phyloP scores from a whole-genome alignment of 2,329 filamentous ascomycete genomes.

The Polytolypa hystricis region DNA sequence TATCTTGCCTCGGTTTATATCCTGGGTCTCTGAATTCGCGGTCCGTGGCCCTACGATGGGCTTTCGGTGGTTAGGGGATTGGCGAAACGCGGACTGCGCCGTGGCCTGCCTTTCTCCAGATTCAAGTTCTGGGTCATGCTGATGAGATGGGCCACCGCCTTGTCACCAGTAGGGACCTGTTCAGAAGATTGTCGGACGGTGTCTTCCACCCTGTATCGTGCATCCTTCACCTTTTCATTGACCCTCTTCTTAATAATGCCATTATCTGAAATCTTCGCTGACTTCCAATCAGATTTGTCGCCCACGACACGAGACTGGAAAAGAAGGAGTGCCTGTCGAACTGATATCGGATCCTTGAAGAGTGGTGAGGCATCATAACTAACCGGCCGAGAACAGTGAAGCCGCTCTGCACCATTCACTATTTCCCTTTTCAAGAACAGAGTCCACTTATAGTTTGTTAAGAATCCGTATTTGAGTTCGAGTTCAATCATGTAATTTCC shows the following conservation, averaged over 20 bases:
- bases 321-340: conserved; percentile 7
- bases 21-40: no score
- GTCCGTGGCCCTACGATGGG: neutral
- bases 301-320: no score
- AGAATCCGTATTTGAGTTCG: neutral
- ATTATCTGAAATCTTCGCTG: no score
- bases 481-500: conserved; percentile 3
- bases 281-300: no score
- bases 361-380: neutral
- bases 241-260: neutral
- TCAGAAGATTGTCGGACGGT: neutral
- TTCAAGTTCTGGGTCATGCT: neutral
- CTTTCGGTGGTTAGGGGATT: neutral
- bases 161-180: neutral
- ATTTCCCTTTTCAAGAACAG: neutral
- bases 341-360: neutral
- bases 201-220: neutral
- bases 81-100: neutral
- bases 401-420: neutral
- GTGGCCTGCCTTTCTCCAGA: neutral
- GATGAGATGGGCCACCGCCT: neutral
- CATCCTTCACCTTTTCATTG: neutral
- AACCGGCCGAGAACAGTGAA: neutral
- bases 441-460: neutral
- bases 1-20: no score